A percentile compares a stretch with the other conserved stretches of the same genome.
Evolutionary conservation across 345 rosid species (phyloP).

Genomic region (Eucalyptus erythrocorys): DNA sequence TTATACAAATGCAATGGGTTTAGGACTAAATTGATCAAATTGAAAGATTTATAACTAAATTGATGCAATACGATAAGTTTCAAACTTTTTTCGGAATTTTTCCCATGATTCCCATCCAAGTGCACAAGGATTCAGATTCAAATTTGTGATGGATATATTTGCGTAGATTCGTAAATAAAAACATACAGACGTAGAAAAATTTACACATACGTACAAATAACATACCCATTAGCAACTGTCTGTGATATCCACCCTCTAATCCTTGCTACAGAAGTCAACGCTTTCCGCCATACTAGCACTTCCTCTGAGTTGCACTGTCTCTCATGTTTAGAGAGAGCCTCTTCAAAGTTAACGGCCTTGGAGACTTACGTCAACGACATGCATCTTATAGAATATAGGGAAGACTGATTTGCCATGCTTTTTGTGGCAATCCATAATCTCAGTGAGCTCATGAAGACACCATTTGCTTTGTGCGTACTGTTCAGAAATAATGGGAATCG

Average conservation of each 20-base stretch:
- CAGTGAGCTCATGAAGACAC: neutral
- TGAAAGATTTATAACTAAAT: no score
- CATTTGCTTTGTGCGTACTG: neutral
- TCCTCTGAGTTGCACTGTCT: neutral
- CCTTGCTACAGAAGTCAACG: neutral
- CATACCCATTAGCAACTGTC: neutral
- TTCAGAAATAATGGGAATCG: neutral
- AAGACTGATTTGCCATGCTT: neutral
- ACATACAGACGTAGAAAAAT: neutral
- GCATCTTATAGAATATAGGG: neutral
- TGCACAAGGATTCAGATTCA: neutral
- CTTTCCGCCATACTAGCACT: neutral
- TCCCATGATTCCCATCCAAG: neutral
- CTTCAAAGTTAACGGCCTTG: neutral
- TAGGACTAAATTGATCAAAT: no score
- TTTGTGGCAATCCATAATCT: neutral
- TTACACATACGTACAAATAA: neutral
- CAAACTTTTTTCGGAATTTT: no score
- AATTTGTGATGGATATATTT: no score
- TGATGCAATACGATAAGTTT: no score
- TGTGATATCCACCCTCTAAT: neutral
- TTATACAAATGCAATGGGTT: fast-evolving
- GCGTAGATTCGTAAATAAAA: neutral
- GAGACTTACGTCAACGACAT: neutral
- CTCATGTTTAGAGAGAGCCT: neutral